A percentile compares a stretch with the other conserved stretches of the same genome.
Conservation (phyloP, 1,139 yeast species). For the Yamadazyma triangularis region DNA sequence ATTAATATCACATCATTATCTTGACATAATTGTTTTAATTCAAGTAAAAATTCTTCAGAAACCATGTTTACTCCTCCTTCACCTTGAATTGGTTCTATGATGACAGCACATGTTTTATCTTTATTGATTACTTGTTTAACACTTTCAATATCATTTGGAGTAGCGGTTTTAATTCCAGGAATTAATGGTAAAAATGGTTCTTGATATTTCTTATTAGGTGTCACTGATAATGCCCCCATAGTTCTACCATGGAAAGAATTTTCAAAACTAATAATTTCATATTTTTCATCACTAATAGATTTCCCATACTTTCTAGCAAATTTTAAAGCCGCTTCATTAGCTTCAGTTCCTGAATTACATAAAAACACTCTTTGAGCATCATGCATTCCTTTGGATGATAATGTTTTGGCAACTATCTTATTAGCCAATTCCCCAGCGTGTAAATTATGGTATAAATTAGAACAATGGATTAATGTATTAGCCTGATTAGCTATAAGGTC, state of each 20-base stretch:
- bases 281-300: constrained; percentile 48
- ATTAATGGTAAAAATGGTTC: constrained; percentile 84
- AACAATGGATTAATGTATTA: constrained; percentile 68
- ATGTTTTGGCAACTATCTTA: constrained; percentile 65
- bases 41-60: constrained; percentile 56
- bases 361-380: constrained; percentile 81
- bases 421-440: constrained; percentile 80
- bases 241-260: constrained; percentile 94
- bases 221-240: constrained; percentile 87
- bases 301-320: constrained; percentile 89
- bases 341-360: constrained; percentile 94
- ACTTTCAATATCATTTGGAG: constrained; percentile 53
- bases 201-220: constrained; percentile 90
- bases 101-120: constrained; percentile 84
- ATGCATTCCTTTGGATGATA: constrained; percentile 68
- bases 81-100: constrained; percentile 95
- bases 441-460: constrained; percentile 79
- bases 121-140: constrained; percentile 53
- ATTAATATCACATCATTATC: constrained; percentile 73
- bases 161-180: constrained; percentile 74
- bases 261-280: constrained; percentile 77
- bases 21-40: constrained; percentile 63
- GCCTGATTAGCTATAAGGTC: constrained; percentile 71
- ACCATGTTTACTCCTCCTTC: constrained; percentile 90
- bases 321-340: constrained; percentile 95